Conservation (phyloP, 1,284 basidiomycete genomes). For the Fomitiporia mediterranea region DNA sequence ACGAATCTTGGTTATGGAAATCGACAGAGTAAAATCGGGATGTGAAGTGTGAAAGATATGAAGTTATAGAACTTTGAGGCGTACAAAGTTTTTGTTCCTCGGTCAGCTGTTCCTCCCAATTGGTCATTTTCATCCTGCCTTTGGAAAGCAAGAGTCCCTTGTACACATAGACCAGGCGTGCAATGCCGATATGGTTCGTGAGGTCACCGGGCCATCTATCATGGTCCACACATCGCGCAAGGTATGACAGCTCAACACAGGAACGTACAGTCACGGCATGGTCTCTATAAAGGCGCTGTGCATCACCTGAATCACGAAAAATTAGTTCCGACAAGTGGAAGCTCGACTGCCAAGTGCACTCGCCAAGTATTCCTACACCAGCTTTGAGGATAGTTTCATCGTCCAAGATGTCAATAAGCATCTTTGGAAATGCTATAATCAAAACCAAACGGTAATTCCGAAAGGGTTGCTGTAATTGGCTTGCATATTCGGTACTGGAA, state of each 20-base stretch:
- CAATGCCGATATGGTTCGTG: constrained; percentile 46
- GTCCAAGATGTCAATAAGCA: constrained; percentile 45
- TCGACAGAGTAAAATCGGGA: not conserved
- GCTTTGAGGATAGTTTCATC: constrained; percentile 51
- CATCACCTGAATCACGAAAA: constrained; percentile 49
- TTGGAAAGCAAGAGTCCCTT: constrained; percentile 48
- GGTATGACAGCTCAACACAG: constrained; percentile 62
- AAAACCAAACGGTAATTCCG: not conserved
- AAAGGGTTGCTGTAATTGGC: not conserved
- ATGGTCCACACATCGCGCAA: constrained; percentile 60
- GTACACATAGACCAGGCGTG: constrained; percentile 56
- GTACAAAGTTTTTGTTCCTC: constrained; percentile 52
- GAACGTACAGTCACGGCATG: constrained; percentile 44
- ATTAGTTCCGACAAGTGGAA: constrained; percentile 7
- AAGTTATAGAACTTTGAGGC: constrained; percentile 23
- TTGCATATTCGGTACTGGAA: not conserved
- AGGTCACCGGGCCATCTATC: constrained; percentile 15
- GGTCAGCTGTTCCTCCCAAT: constrained; percentile 56
- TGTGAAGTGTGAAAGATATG: too few species aligned
- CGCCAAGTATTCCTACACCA: constrained; percentile 68
- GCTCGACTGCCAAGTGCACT: constrained; percentile 23
- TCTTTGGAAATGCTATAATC: constrained; percentile 48
- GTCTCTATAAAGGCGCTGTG: constrained; percentile 56
- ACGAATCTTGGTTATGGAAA: not conserved
- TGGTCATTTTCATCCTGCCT: constrained; percentile 54